Conservation (phyloP, 2,329 filamentous ascomycete genomes). For the Cladosporium colombiae region DNA sequence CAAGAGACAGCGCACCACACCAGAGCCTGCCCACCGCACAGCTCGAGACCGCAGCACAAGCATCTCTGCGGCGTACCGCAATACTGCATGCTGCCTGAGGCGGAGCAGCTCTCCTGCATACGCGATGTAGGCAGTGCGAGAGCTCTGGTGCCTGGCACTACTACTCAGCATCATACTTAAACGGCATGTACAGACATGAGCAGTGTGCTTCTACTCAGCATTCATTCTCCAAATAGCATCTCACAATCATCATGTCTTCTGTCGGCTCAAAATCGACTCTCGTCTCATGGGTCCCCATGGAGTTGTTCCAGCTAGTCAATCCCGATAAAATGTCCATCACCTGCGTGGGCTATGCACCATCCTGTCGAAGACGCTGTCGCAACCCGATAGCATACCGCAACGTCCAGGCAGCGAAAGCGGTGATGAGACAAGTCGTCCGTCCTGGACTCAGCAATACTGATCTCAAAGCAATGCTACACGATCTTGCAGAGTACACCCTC, state of each 20-base stretch:
- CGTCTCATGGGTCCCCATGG: constrained; percentile 1
- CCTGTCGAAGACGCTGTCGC: neutral
- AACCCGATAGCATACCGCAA: neutral
- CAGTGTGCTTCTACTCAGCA: neutral
- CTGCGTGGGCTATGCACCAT: constrained; percentile 10
- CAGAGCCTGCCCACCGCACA: neutral
- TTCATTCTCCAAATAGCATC: neutral
- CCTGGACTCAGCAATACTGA: neutral
- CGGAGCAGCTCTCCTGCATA: constrained; percentile 6
- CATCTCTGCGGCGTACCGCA: constrained; percentile 5
- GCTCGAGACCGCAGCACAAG: constrained; percentile 1
- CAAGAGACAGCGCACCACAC: neutral
- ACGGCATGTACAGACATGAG: neutral
- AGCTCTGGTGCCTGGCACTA: neutral
- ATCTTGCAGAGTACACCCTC: constrained; percentile 2
- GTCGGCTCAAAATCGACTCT: neutral
- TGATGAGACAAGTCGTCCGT: neutral
- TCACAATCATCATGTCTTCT: neutral
- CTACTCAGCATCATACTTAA: neutral
- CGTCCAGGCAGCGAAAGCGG: neutral
- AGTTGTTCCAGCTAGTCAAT: constrained; percentile 1
- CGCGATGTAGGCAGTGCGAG: constrained; percentile 14
- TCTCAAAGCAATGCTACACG: neutral
- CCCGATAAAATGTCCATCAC: constrained; percentile 6
- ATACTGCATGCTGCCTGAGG: neutral